A percentile compares a stretch with the other conserved stretches of the same genome.
Conservation (phyloP, 2,329 filamentous ascomycete species). For the Zasmidium citrigriseum region DNA sequence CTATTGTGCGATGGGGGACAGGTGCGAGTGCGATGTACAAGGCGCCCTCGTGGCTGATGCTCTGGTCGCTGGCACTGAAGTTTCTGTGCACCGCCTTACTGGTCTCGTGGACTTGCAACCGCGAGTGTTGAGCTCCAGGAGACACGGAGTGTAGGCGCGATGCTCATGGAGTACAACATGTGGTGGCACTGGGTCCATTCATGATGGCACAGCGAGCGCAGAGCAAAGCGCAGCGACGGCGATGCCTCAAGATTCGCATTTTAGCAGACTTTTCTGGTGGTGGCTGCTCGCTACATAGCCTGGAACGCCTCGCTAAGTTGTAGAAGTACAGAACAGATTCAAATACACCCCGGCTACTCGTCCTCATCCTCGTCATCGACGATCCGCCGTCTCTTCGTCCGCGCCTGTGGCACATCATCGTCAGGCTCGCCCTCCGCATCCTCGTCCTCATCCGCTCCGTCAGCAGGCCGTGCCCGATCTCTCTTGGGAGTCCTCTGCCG, state of each 20-base stretch:
- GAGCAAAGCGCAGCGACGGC: too few relatives aligned
- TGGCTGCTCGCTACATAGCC: background rate
- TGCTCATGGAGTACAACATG: too few relatives aligned
- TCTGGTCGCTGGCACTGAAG: background rate
- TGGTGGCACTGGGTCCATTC: too few relatives aligned
- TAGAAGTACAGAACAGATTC: background rate
- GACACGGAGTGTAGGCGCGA: too few relatives aligned
- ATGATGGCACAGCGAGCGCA: too few relatives aligned
- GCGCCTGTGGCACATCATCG: slow-evolving; percentile 33
- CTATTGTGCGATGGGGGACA: background rate
- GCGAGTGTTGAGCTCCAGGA: too few relatives aligned
- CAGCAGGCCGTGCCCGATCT: slow-evolving; percentile 23
- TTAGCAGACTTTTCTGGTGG: too few relatives aligned
- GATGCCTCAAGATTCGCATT: too few relatives aligned
- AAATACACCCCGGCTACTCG: background rate
- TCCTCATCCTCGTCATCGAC: slow-evolving; percentile 52
- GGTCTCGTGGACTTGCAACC: too few relatives aligned
- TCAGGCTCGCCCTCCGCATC: slow-evolving; percentile 37
- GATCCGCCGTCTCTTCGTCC: slow-evolving; percentile 47
- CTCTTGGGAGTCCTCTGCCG: slow-evolving; percentile 42
- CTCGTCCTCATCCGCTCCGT: slow-evolving; percentile 34
- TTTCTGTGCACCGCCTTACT: too few relatives aligned
- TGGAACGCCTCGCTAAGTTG: slow-evolving; percentile 2
- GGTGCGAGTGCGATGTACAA: too few relatives aligned
- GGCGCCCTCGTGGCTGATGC: background rate